phyloP scores from a whole-genome alignment of 2,329 filamentous ascomycete genomes.

The Aspergillus terreus region DNA sequence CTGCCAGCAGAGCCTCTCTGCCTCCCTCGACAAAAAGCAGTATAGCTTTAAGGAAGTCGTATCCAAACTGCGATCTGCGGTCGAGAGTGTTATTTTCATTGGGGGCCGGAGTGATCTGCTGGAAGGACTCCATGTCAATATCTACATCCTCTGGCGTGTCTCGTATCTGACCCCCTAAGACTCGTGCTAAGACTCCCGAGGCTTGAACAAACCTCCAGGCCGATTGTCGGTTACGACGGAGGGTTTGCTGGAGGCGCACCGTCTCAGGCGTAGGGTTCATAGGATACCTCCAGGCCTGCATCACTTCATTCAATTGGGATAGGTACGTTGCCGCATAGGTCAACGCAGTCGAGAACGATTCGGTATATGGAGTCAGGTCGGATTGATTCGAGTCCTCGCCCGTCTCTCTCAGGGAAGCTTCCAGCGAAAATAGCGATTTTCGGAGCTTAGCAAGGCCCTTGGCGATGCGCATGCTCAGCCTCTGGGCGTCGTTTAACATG shows the following conservation, averaged over 20 bases:
- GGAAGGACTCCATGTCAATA: slow-evolving; percentile 43
- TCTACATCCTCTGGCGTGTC: slow-evolving; percentile 38
- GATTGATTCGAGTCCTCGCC: slow-evolving; percentile 22
- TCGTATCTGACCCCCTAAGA: slow-evolving; percentile 52
- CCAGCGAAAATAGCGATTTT: slow-evolving; percentile 54
- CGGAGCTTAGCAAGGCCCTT: slow-evolving; percentile 53
- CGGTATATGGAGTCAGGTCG: slow-evolving; percentile 30
- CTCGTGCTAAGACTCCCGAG: slow-evolving; percentile 54
- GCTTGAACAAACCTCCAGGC: slow-evolving; percentile 61
- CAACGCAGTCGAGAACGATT: slow-evolving; percentile 40
- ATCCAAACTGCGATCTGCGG: slow-evolving; percentile 53
- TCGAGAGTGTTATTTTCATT: slow-evolving; percentile 39
- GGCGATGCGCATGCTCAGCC: slow-evolving; percentile 53
- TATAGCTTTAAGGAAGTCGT: slow-evolving; percentile 63
- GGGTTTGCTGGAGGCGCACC: slow-evolving; percentile 52
- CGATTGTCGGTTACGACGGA: slow-evolving; percentile 54
- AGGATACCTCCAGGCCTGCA: slow-evolving; percentile 56
- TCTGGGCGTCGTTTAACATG: slow-evolving; percentile 51
- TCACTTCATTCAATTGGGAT: slow-evolving; percentile 55
- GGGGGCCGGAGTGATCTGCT: slow-evolving; percentile 46
- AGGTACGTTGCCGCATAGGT: slow-evolving; percentile 47
- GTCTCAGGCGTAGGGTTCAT: slow-evolving; percentile 52
- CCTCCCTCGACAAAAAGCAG: slow-evolving; percentile 61
- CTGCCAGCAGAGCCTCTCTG: slow-evolving; percentile 51
- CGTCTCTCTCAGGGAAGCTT: slow-evolving; percentile 30